Evolutionary conservation across 371 early-diverging fungal genomes (phyloP), one percentile per base, ranked within the genome.

Genomic region (Syncephalastrum monosporum): DNA sequence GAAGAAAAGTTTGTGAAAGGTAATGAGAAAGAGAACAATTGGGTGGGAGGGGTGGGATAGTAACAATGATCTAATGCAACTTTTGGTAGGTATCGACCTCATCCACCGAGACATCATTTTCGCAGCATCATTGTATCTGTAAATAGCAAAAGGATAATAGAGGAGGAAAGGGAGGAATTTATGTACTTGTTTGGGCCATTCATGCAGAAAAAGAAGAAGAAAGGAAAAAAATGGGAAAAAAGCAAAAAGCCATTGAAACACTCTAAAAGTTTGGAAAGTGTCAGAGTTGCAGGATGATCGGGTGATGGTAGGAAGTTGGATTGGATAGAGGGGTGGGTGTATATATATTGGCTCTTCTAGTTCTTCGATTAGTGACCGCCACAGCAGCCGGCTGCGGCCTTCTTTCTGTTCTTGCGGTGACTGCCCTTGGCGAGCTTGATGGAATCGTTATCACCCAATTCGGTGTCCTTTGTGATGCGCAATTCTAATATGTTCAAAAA

Each of bases 101-200:
- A 95, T 99, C 67, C 99, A 99, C 80, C 85, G 99, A 69, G 99
- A 99, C 65, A 99, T 99, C 76, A 93, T 99, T 42, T 99, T 99
- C 84, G 97, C 99, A 10, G 92, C 92, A 24, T 95, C 95, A 16
- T 83, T 99, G 61, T 99, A 98, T 67, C 78, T 98, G 61, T 98
- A 89, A 77, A 33, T 33, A 33, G 38, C 38, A 33, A 33, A 33
- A 33, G 8, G 21, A 21, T 21, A 21, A 21, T 21, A 33, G 38
- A 33, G 38, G 38, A 33, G 33, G 33, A n/a, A n/a, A 33, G 38
- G 38, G 38, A 33, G 38, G 12, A 10, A 33, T 15, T 29, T 25
- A 16, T n/a, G 27, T 21, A 25, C 51, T 25, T 51, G 17, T 19
- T 33, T 16, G 21, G 33, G 23, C 16, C 16, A 50, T 51, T 51